Percentiles rank a stretch among this genome's conserved stretches.
These are phyloP conservation scores for Solanum gandarillasii DNA, from an alignment of 257 asterid genomes.

Conservation along the genomic window DNA sequence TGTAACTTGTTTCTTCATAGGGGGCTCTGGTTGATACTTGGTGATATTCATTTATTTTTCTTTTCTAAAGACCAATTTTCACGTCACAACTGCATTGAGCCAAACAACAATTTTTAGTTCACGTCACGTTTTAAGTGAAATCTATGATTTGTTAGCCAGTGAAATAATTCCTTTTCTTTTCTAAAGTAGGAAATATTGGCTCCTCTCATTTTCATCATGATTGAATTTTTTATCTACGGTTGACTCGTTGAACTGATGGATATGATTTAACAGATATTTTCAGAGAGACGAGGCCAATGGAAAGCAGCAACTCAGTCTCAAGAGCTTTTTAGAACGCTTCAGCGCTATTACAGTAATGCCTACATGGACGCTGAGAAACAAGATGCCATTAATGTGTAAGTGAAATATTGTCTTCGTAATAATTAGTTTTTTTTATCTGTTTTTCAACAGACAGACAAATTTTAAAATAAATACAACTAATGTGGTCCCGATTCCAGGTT, in stretches of 20 bases:
- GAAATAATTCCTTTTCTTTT: background rate
- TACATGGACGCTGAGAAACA: slow-evolving; percentile 94
- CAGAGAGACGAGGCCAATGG: slow-evolving; percentile 94
- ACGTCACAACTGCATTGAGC: background rate
- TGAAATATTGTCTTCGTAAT: background rate
- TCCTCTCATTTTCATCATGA: background rate
- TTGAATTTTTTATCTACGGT: background rate
- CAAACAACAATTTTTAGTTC: background rate
- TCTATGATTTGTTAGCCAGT: background rate
- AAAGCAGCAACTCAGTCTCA: slow-evolving; percentile 89
- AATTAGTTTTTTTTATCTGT: background rate
- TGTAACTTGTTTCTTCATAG: background rate
- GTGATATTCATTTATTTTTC: background rate
- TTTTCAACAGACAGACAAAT: background rate
- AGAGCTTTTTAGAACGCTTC: slow-evolving; percentile 70
- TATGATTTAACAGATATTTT: slow-evolving; percentile 54
- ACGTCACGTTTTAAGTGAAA: background rate
- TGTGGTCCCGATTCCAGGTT: slow-evolving; percentile 34
- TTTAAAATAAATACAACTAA: background rate
- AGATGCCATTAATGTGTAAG: slow-evolving; percentile 87
- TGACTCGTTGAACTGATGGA: background rate
- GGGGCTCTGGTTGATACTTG: background rate
- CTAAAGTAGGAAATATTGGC: background rate
- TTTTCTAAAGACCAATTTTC: background rate
- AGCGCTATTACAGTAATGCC: slow-evolving; percentile 76